phyloP scores from a whole-genome alignment of 2,329 filamentous ascomycete genomes.

The Penicillium sclerotigenum region DNA sequence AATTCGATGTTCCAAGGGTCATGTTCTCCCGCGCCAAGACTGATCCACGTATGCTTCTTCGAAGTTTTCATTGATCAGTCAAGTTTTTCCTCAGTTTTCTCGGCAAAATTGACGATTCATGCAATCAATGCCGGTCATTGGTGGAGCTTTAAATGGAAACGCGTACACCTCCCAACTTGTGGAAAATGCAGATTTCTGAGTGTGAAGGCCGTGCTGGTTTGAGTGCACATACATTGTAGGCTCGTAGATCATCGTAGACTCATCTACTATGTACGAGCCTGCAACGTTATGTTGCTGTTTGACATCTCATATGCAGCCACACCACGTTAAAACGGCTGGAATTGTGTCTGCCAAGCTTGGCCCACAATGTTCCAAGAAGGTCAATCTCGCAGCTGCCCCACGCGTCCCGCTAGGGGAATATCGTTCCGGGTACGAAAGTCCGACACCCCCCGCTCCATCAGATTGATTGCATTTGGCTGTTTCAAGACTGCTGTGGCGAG shows the following conservation, averaged over 20 bases:
- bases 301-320: neutral
- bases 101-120: slow-evolving; percentile 21
- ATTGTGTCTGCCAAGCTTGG: neutral
- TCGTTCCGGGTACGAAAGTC: neutral
- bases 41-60: slow-evolving; percentile 12
- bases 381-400: neutral
- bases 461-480: slow-evolving; percentile 15
- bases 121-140: slow-evolving; percentile 20
- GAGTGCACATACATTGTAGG: neutral
- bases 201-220: neutral
- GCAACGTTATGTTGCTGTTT: neutral
- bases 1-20: neutral
- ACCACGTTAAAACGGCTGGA: neutral
- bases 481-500: slow-evolving; percentile 12
- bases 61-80: neutral
- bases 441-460: slow-evolving; percentile 5
- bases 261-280: neutral
- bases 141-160: slow-evolving; percentile 18
- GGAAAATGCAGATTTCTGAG: slow-evolving; percentile 14
- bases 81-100: slow-evolving; percentile 10
- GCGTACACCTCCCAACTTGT: slow-evolving; percentile 17
- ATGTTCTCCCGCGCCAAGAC: slow-evolving; percentile 23
- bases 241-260: neutral
- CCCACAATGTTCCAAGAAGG: neutral
- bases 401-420: neutral